Evolutionary conservation across 345 rosid genomes (phyloP).

Genomic region (Adansonia digitata): DNA sequence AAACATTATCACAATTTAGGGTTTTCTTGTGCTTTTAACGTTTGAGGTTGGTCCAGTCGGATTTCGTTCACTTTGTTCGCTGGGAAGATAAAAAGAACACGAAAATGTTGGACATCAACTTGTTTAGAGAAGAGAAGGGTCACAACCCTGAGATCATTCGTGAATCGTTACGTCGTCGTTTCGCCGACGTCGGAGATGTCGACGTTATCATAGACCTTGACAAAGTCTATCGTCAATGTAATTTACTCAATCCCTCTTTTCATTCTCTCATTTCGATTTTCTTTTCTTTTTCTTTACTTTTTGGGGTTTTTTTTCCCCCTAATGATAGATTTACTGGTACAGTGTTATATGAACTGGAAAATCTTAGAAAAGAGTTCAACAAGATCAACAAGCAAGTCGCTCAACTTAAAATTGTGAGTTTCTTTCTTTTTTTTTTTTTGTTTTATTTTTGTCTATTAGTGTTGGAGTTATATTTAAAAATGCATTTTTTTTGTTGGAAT

Average conservation of each 20-base stretch:
- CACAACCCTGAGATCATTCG: conserved; percentile 66
- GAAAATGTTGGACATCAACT: conserved; percentile 71
- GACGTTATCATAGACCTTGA: conserved; percentile 72
- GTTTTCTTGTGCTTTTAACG: neutral
- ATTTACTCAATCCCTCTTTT: neutral
- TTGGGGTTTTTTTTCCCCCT: neutral
- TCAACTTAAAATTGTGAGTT: conserved; percentile 63
- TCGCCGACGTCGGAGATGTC: conserved; percentile 52
- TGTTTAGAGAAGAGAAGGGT: conserved; percentile 72
- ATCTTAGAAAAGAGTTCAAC: conserved; percentile 60
- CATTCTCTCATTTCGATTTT: neutral
- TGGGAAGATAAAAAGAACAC: neutral
- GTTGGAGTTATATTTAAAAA: neutral
- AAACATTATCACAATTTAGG: neutral
- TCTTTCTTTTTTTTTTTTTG: neutral
- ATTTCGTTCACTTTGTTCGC: neutral
- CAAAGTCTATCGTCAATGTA: conserved; percentile 78
- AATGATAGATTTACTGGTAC: neutral
- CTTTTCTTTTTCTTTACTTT: neutral
- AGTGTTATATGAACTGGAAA: conserved; percentile 75
- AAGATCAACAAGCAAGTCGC: conserved; percentile 65
- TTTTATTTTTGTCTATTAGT: neutral
- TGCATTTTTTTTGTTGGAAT: neutral
- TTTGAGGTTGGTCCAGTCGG: neutral
- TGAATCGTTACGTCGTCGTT: conserved; percentile 75